Evolutionary conservation across 768 basidiomycete species (phyloP).

Genomic region (Tulasnella sp.): DNA sequence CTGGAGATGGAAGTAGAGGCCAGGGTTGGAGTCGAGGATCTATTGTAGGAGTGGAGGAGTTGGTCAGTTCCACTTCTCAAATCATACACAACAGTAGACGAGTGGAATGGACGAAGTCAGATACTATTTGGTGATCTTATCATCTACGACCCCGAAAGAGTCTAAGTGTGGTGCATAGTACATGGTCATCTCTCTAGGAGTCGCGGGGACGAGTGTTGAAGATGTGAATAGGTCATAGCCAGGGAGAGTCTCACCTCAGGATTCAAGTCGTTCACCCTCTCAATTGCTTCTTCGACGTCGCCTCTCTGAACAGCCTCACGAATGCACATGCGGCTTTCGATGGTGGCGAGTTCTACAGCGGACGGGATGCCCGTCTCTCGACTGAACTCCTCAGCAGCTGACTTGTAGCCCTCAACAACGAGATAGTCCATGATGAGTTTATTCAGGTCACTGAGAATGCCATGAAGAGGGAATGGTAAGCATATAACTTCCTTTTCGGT

Average conservation of each 20-base stretch:
- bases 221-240: conserved; percentile 17
- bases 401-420: conserved; percentile 93
- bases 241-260: conserved; percentile 65
- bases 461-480: conserved; percentile 22
- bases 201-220: conserved; percentile 13
- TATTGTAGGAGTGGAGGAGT: conserved; percentile 28
- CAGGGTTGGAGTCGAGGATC: conserved; percentile 94
- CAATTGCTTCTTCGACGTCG: conserved; percentile 89
- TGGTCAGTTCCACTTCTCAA: conserved; percentile 9
- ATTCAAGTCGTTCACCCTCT: conserved; percentile 90
- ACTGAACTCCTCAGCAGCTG: conserved; percentile 90
- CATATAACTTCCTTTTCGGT: conserved; percentile 8
- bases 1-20: conserved; percentile 88
- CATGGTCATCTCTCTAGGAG: conserved; percentile 62
- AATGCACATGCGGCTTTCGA: conserved; percentile 89
- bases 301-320: conserved; percentile 89
- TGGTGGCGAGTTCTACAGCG: conserved; percentile 77
- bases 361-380: conserved; percentile 69
- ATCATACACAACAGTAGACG: conserved; percentile 14
- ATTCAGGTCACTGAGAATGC: conserved; percentile 68
- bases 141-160: conserved; percentile 68
- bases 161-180: conserved; percentile 98
- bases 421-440: conserved; percentile 94
- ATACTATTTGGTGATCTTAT: conserved; percentile 75
- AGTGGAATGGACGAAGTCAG: conserved; percentile 25